Conservation (phyloP, 2,329 filamentous ascomycete genomes). For the Paraconiothyrium brasiliense region DNA sequence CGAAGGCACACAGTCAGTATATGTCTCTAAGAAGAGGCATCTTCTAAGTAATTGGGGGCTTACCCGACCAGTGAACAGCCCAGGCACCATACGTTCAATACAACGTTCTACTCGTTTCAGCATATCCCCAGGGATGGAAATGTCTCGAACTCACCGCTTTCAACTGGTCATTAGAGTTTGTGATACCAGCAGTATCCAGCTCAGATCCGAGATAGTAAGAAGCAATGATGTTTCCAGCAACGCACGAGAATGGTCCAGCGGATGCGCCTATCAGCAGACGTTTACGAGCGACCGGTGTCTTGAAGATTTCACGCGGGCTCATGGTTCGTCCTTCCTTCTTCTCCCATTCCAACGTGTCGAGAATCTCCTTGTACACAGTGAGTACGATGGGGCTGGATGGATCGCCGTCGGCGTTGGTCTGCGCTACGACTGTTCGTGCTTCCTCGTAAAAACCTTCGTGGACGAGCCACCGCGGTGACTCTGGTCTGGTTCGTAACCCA, state of each 20-base stretch:
- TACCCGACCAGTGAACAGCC: conserved; percentile 51
- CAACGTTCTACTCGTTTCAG: conserved; percentile 53
- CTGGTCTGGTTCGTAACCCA: conserved; percentile 23
- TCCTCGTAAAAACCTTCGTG: conserved; percentile 53
- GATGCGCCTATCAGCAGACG: conserved; percentile 54
- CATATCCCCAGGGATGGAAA: neutral
- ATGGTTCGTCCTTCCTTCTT: conserved; percentile 53
- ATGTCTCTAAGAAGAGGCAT: too few relatives aligned
- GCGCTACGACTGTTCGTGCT: conserved; percentile 54
- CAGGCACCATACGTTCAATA: conserved; percentile 63
- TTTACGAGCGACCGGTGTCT: conserved; percentile 48
- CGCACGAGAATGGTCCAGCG: conserved; percentile 46
- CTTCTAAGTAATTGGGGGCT: too few relatives aligned
- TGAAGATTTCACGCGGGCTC: conserved; percentile 50
- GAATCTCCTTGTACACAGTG: conserved; percentile 51
- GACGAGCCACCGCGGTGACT: conserved; percentile 60
- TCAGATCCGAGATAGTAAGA: conserved; percentile 55
- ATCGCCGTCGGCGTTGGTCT: conserved; percentile 58
- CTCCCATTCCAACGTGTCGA: conserved; percentile 59
- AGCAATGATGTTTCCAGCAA: conserved; percentile 54
- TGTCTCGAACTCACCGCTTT: conserved; percentile 35
- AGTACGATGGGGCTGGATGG: conserved; percentile 51
- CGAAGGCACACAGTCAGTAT: too few relatives aligned
- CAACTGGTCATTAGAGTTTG: conserved; percentile 53
- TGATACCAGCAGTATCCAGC: conserved; percentile 59